Evolutionary conservation across 2,329 filamentous ascomycete species (phyloP).

Genomic region (Albifimbria verrucaria): DNA sequence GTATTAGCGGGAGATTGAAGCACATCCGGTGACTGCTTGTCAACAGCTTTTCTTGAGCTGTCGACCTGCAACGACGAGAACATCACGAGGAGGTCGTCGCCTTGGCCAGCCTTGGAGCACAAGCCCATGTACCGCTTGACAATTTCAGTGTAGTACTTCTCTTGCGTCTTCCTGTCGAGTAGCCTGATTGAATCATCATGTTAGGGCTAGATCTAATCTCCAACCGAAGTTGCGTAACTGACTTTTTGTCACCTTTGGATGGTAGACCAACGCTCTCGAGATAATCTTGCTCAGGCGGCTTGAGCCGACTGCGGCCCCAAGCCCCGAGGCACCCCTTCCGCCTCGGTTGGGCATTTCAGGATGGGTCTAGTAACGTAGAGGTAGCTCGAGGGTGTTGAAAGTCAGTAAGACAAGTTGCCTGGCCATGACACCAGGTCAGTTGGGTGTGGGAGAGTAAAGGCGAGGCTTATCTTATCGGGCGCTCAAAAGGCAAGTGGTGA

Average conservation of each 20-base stretch:
- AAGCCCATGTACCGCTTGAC: conserved; percentile 87
- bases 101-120: conserved; percentile 70
- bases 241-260: conserved; percentile 89
- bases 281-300: conserved; percentile 70
- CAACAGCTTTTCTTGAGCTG: conserved; percentile 1
- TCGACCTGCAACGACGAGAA: conserved; percentile 59
- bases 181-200: too few relatives aligned
- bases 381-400: not conserved
- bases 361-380: not conserved
- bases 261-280: conserved; percentile 80
- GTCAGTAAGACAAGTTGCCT: not conserved
- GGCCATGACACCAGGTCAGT: too few relatives aligned
- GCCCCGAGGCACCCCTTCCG: conserved; percentile 40
- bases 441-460: not conserved
- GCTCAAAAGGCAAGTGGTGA: too few relatives aligned
- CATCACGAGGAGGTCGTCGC: conserved; percentile 69
- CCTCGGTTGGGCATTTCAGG: conserved; percentile 25
- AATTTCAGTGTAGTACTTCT: conserved; percentile 83
- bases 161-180: conserved; percentile 73
- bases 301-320: conserved; percentile 71
- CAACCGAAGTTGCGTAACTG: conserved; percentile 13
- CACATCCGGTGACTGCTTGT: conserved; percentile 2
- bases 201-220: too few relatives aligned
- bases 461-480: not conserved
- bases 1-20: conserved; percentile 33